These are phyloP conservation scores for Rosa lucieae DNA, from an alignment of 306 rosid genomes.

Conservation along the genomic window DNA sequence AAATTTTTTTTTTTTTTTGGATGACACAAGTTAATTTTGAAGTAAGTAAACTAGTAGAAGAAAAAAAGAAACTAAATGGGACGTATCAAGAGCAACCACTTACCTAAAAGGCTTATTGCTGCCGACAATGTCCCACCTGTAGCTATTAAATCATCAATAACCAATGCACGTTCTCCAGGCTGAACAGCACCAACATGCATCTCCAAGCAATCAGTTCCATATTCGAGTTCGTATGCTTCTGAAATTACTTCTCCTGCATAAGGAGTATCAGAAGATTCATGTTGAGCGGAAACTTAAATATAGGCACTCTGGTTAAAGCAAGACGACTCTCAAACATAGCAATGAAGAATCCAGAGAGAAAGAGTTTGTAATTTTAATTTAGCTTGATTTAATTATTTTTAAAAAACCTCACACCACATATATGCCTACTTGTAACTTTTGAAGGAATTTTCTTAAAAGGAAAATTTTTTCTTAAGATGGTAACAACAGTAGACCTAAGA, in stretches of 20 bases:
- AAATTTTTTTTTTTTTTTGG: not conserved
- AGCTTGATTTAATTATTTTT: not conserved
- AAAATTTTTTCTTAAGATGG: not conserved
- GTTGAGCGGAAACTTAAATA: not conserved
- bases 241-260: slow-evolving; percentile 73
- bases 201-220: slow-evolving; percentile 87
- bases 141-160: slow-evolving; percentile 90
- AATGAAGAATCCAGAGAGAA: not conserved
- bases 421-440: not conserved
- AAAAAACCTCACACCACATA: not conserved
- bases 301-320: not conserved
- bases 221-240: slow-evolving; percentile 81
- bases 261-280: slow-evolving; percentile 14
- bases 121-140: slow-evolving; percentile 97
- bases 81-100: slow-evolving; percentile 14
- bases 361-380: not conserved
- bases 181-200: slow-evolving; percentile 86
- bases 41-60: slow-evolving; percentile 2
- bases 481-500: not conserved
- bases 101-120: slow-evolving; percentile 85
- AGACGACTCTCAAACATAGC: not conserved
- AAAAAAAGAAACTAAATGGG: slow-evolving; percentile 13
- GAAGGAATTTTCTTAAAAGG: not conserved
- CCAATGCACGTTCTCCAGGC: slow-evolving; percentile 76
- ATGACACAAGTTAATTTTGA: slow-evolving; percentile 6